Conservation (phyloP, 805 yeast species). For the Lachancea lanzarotensis region DNA sequence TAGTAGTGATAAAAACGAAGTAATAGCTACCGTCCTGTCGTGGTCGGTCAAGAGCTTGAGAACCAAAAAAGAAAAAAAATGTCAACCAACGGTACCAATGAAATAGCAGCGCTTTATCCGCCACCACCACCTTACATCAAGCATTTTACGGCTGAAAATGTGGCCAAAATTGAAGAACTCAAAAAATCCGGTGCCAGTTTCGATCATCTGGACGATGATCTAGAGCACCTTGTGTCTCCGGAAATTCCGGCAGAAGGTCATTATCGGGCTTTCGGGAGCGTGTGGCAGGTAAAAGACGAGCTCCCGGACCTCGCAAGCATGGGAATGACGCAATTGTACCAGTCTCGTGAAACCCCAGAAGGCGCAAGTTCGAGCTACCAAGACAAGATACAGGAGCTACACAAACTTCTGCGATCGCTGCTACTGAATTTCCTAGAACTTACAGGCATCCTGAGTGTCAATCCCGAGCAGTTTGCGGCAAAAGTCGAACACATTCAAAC, state of each 20-base stretch:
- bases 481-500: constrained; percentile 76
- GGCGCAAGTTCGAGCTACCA: constrained; percentile 35
- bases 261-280: constrained; percentile 82
- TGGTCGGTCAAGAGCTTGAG: too few relatives aligned
- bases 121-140: constrained; percentile 86
- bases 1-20: too few relatives aligned
- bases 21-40: too few relatives aligned
- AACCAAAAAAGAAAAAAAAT: background rate
- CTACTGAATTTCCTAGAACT: constrained; percentile 76
- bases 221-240: constrained; percentile 62
- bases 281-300: constrained; percentile 75
- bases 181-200: constrained; percentile 19
- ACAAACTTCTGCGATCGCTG: constrained; percentile 70
- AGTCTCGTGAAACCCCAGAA: constrained; percentile 14
- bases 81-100: constrained; percentile 21
- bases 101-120: constrained; percentile 73
- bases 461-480: constrained; percentile 56
- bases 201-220: constrained; percentile 35
- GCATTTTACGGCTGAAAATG: constrained; percentile 65
- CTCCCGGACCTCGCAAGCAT: constrained; percentile 68
- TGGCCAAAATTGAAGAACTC: constrained; percentile 36
- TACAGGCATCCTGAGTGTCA: constrained; percentile 65
- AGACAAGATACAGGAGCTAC: constrained; percentile 60
- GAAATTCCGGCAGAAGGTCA: constrained; percentile 51
- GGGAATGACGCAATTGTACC: constrained; percentile 72